Evolutionary conservation across 2,329 filamentous ascomycete genomes (phyloP), one percentile per base, ranked within the genome.

Genomic region (Colletotrichum abscissum): DNA sequence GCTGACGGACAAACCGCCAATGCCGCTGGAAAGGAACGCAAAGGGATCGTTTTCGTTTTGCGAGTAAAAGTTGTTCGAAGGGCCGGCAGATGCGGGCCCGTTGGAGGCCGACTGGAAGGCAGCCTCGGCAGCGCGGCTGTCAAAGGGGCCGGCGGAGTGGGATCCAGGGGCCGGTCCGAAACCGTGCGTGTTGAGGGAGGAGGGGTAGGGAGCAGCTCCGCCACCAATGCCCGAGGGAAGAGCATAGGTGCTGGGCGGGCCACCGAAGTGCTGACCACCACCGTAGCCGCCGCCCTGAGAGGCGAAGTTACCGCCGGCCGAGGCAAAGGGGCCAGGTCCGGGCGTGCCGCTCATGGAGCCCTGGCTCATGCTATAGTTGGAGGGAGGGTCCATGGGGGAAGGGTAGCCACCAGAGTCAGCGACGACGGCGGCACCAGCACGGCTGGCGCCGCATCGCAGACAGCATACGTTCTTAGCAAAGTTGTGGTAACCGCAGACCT

Each of bases 381-480:
- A 93, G 1, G 93, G 90, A 62, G 93, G 92, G 75, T 98, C 95
- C 93, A 98, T 97, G 24, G 94, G 92, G 12, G 94, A 95, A 16
- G 94, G 93, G 84, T 97, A 98, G 56, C 94, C 94, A 58, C 94
- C 94, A 52, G 95, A 96, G 82, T 98, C 97, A 35, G 96, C 96
- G 71, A 98, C 95, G 63, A 99, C 94, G 19, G 96, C 95, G 72
- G 97, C 97, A 75, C 94, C 95, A 74, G 96, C 96, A 78, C 97
- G 94, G 82, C 95, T 97, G 66, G 96, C 97, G 82, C 97, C 97
- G 81, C 97, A 99, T 73, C 97, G 94, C 75, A 99, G 91, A 84
- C 97, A 99, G 85, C 95, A 97, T 71, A 98, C 96, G 79, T 99
- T 99, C 90, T 99, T 99, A 75, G 97, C 97, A 81, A 99, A 99